These are phyloP conservation scores for Metroxylon sagu DNA, from an alignment of 176 grass and related monocot species.

Conservation along the genomic window DNA sequence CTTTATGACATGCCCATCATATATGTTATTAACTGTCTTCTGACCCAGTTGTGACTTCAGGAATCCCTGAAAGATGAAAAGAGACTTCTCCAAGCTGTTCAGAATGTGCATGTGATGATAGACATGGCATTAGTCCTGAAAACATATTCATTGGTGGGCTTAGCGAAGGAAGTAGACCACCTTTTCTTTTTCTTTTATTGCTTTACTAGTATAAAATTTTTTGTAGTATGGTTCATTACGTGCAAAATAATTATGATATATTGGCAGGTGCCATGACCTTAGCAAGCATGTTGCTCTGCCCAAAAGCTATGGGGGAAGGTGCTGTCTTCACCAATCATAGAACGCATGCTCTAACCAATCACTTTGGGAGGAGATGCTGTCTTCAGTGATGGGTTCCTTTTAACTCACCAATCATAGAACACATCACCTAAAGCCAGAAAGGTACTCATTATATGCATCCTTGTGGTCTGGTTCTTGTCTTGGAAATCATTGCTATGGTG, in stretches of 20 bases:
- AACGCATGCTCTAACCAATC: too few relatives aligned
- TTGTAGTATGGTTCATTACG: neutral
- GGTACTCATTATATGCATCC: conserved; percentile 14
- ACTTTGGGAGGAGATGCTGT: conserved; percentile 68
- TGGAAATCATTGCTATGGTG: too few relatives aligned
- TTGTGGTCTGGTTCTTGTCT: too few relatives aligned
- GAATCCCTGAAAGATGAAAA: conserved; percentile 68
- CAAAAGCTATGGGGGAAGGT: conserved; percentile 7
- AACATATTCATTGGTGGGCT: conserved; percentile 88
- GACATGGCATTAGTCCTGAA: conserved; percentile 66
- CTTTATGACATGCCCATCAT: too few relatives aligned
- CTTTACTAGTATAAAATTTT: too few relatives aligned
- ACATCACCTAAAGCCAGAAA: conserved; percentile 64
- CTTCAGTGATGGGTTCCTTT: conserved; percentile 90
- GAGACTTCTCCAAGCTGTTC: conserved; percentile 65
- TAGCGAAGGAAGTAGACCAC: conserved; percentile 55
- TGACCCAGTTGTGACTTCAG: conserved; percentile 21
- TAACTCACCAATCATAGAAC: conserved; percentile 50
- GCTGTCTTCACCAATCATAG: too few relatives aligned
- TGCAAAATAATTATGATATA: neutral
- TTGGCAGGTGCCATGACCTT: conserved; percentile 64
- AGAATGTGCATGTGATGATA: conserved; percentile 86
- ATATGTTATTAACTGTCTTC: conserved; percentile 4
- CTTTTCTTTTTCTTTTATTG: neutral
- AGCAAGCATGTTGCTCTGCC: conserved; percentile 80